phyloP scores from a whole-genome alignment of 2,329 filamentous ascomycete genomes.

The Bipolaris zeicola region DNA sequence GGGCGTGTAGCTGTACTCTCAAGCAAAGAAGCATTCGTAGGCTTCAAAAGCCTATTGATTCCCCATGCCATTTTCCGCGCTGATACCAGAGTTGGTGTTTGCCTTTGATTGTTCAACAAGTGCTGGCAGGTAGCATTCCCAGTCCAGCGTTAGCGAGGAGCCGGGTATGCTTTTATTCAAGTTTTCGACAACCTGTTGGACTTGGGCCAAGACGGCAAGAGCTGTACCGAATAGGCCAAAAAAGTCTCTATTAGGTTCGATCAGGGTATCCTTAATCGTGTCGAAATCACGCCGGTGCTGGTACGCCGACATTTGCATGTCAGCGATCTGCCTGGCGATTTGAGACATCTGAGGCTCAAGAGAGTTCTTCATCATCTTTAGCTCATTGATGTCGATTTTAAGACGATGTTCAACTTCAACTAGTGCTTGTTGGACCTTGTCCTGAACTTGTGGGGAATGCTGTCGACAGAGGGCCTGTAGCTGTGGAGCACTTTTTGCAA shows the following conservation, averaged over 20 bases:
- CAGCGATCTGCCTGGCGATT: neutral
- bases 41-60: neutral
- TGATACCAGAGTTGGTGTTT: neutral
- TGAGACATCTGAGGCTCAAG: neutral
- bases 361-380: neutral
- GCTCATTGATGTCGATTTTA: neutral
- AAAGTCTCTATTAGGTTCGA: conserved; percentile 12
- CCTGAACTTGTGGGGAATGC: neutral
- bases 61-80: neutral
- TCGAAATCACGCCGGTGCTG: conserved; percentile 12
- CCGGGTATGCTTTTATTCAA: conserved; percentile 18
- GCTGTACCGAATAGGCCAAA: conserved; percentile 6
- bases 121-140: conserved; percentile 1
- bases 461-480: conserved; percentile 1
- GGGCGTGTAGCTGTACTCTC: neutral
- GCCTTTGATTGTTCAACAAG: neutral
- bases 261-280: conserved; percentile 3
- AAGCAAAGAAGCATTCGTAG: neutral
- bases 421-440: neutral
- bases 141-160: conserved; percentile 4
- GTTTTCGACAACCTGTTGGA: conserved; percentile 14
- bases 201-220: conserved; percentile 4
- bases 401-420: conserved; percentile 2
- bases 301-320: neutral
- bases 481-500: conserved; percentile 2